Conservation (phyloP, 176 grass and related monocot genomes). For the Carex kokanica region DNA sequence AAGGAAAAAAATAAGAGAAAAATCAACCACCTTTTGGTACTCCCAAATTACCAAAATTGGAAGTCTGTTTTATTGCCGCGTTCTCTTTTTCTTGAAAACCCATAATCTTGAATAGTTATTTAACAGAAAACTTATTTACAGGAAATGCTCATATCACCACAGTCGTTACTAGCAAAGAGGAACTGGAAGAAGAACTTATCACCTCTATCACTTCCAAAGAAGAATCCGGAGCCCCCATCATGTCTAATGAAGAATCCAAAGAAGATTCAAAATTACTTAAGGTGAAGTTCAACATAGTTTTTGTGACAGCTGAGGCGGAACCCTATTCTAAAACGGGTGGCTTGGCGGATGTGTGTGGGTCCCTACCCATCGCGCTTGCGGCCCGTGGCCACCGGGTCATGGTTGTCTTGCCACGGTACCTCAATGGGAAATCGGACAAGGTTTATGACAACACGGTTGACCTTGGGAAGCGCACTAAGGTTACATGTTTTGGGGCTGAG, state of each 20-base stretch:
- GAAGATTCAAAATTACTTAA: conserved; percentile 27
- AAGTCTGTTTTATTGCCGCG: neutral
- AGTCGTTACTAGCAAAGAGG: neutral
- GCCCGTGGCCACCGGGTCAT: conserved; percentile 90
- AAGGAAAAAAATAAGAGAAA: neutral
- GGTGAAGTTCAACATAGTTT: conserved; percentile 57
- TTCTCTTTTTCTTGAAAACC: neutral
- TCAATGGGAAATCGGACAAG: conserved; percentile 60
- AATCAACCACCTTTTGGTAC: neutral
- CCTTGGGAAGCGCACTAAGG: conserved; percentile 45
- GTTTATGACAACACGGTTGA: conserved; percentile 46
- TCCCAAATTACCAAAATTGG: neutral
- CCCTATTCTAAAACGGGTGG: conserved; percentile 96
- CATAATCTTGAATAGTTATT: neutral
- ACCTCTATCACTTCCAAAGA: conserved; percentile 10
- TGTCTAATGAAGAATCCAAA: conserved; percentile 11
- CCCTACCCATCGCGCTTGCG: conserved; percentile 81
- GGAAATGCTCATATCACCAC: neutral
- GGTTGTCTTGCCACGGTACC: conserved; percentile 86
- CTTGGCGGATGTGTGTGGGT: conserved; percentile 94
- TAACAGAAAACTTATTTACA: neutral
- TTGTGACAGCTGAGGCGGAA: conserved; percentile 79
- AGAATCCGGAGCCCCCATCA: neutral
- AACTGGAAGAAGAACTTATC: conserved; percentile 6
- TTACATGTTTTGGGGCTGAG: conserved; percentile 70